Base-by-base conservation (phyloP, 352 stramenopile species). In the Blastocystis sp. region DNA sequence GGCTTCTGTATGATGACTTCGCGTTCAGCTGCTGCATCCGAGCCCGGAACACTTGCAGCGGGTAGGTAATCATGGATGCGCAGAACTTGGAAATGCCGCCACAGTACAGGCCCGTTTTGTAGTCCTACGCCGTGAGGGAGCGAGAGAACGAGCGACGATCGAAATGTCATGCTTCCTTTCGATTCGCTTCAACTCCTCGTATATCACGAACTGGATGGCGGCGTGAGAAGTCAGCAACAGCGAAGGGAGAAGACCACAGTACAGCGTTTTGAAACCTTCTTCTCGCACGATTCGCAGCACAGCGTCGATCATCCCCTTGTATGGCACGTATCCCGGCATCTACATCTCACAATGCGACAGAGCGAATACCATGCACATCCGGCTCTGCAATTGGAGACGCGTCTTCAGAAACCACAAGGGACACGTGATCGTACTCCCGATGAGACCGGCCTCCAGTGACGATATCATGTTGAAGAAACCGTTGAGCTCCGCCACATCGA, bases 381-480 rank as follows among this genome's bases (percentile, higher is more conserved):
- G 67, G 31, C 66, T 77, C 59, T 89, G 79, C 1, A 89, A 66
- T 55, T 89, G 79, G 12, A 89, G 55, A 60, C 79, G 63, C 33
- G 79, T 89, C 67, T 89, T 89, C 31, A 89, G 37, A 26, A 89
- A 77, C 79, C 79, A 89, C 45, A 89, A 35, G 55, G 79, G 79
- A 77, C 63, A 77, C 21, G 79, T 77, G 45, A 89, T 60, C 16
- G 67, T 80, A 39, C 63, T 80, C 1, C 79, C 79, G 21, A 89
- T 89, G 24, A 89, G 26, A 50, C 79, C 79, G 2, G 79, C 79
- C 66, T 89, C 79, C 45, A 80, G 26, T 59, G 79, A 77, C 62
- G 63, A 80, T n/a, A 89, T 80, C 29, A 89, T 51, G 31, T 89
- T 89, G 26, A 79, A 89, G 45, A 89, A 89, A 12, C 63, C 67